Base-by-base conservation (phyloP, 148 eudicot species). In the Chenopodium suecicum region DNA sequence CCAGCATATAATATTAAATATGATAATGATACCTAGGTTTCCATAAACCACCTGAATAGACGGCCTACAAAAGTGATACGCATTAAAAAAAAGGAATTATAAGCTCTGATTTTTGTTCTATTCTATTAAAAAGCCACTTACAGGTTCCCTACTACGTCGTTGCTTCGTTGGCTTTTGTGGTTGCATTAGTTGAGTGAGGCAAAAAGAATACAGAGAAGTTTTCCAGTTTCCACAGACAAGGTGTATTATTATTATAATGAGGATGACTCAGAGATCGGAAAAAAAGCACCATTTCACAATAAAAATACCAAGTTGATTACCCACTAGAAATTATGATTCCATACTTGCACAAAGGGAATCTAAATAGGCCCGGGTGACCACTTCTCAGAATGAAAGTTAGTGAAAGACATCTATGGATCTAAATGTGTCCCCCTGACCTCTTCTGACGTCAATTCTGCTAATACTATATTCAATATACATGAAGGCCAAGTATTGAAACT, bases 1-100 rank as follows among this genome's bases (percentile, higher is more conserved):
- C 75, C n/a, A 77, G 34, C 69, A 71, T 29, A 58, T 77, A 52
- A 29, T 25, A 52, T 31, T 13, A 44, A 19, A 63, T 48, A 78
- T 70, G 47, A 29, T 60, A 70, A 77, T 82, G 41, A 73, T 22
- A 82, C 81, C 37, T 73, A 70, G 71, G 48, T 82, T 82, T 78
- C 77, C 65, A 46, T 76, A 23, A 56, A 19, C 58, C 23, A 65
- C 85, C 63, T 78, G 64, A 60, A 29, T 46, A 73, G 68, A 66
- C 41, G 63, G 46, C 82, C 58, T 70, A 77, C n/a, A n/a, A 77
- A 72, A 73, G 34, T 71, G 72, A 65, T 44, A 70, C 31, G 66
- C 73, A 4, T 54, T 46, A 47, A 72, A 25, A 8, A 27, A 48
- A n/a, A 27, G 8, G 68, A 19, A 27, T 29, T 73, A 41, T 44